phyloP scores from a whole-genome alignment of 2,329 filamentous ascomycete genomes.

The Trichothecium sympodiale region DNA sequence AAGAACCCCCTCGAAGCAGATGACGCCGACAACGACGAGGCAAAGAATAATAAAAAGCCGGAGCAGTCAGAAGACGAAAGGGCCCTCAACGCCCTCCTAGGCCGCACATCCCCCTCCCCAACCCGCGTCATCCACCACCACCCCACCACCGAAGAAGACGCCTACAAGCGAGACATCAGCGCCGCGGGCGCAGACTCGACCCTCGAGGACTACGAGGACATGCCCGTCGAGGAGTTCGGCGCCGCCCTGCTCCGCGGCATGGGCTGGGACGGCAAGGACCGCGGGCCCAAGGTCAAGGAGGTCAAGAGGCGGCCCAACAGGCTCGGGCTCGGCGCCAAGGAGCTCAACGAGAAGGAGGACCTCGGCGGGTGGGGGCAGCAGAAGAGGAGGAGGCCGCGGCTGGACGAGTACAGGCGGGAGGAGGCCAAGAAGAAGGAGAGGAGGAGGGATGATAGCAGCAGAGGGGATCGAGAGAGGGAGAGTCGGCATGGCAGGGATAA shows the following conservation, averaged over 20 bases:
- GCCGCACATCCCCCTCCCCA: conserved; percentile 26
- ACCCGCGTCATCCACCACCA: conserved; percentile 33
- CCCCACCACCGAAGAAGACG: conserved; percentile 54
- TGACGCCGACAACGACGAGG: conserved; percentile 4
- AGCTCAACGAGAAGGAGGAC: conserved; percentile 60
- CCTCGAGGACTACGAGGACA: conserved; percentile 73
- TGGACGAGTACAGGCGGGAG: conserved; percentile 38
- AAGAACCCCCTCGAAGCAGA: conserved; percentile 5
- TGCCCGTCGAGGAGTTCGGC: conserved; percentile 92
- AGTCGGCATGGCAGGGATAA: conserved; percentile 23
- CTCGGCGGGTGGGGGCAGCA: conserved; percentile 72
- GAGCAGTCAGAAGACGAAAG: conserved; percentile 28
- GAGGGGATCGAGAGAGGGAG: conserved; percentile 27
- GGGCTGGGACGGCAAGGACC: conserved; percentile 74
- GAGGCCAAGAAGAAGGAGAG: conserved; percentile 32
- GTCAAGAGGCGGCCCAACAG: conserved; percentile 67
- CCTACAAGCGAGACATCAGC: conserved; percentile 59
- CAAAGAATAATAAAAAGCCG: conserved; percentile 6
- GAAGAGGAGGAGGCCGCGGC: conserved; percentile 26
- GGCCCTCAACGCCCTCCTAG: conserved; percentile 57
- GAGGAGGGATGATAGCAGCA: conserved; percentile 29
- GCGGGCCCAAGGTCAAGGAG: conserved; percentile 42
- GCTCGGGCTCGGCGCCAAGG: conserved; percentile 80
- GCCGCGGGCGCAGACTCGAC: conserved; percentile 65
- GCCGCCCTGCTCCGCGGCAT: conserved; percentile 83